A percentile compares a stretch with the other conserved stretches of the same genome.
phyloP scores from a whole-genome alignment of 441 rosid genomes.

The Erodium texanum region DNA sequence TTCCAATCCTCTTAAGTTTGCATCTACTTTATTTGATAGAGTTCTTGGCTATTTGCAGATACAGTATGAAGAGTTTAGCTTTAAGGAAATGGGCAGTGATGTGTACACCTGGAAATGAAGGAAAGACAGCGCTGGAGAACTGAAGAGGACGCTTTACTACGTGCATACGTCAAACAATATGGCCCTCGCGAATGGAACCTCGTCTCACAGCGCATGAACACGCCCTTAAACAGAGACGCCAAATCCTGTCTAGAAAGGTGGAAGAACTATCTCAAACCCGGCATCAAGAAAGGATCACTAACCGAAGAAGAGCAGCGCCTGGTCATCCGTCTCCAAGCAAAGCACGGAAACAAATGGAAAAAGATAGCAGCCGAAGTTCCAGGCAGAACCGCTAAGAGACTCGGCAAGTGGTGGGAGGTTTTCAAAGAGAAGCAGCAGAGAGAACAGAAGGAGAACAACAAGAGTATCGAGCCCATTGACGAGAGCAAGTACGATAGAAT shows the following conservation, averaged over 20 bases:
- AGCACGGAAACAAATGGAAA: slow-evolving; percentile 99
- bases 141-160: slow-evolving; percentile 90
- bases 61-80: slow-evolving; percentile 38
- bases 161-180: slow-evolving; percentile 83
- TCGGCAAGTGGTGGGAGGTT: slow-evolving; percentile 99
- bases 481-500: slow-evolving; percentile 91
- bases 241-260: slow-evolving; percentile 93
- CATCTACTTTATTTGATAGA: background rate
- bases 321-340: slow-evolving; percentile 79
- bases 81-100: slow-evolving; percentile 53
- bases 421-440: slow-evolving; percentile 90
- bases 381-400: slow-evolving; percentile 81
- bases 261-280: slow-evolving; percentile 95
- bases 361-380: slow-evolving; percentile 96
- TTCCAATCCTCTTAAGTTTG: background rate
- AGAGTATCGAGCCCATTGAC: slow-evolving; percentile 63
- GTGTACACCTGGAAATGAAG: slow-evolving; percentile 72
- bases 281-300: slow-evolving; percentile 92
- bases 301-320: slow-evolving; percentile 90
- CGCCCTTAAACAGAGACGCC: slow-evolving; percentile 76
- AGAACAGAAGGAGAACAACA: slow-evolving; percentile 74
- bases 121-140: slow-evolving; percentile 99
- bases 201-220: slow-evolving; percentile 95
- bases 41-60: slow-evolving; percentile 29
- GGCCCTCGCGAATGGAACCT: slow-evolving; percentile 98